Base-by-base conservation (phyloP, 2,329 filamentous ascomycete genomes). In the Colletotrichum godetiae region DNA sequence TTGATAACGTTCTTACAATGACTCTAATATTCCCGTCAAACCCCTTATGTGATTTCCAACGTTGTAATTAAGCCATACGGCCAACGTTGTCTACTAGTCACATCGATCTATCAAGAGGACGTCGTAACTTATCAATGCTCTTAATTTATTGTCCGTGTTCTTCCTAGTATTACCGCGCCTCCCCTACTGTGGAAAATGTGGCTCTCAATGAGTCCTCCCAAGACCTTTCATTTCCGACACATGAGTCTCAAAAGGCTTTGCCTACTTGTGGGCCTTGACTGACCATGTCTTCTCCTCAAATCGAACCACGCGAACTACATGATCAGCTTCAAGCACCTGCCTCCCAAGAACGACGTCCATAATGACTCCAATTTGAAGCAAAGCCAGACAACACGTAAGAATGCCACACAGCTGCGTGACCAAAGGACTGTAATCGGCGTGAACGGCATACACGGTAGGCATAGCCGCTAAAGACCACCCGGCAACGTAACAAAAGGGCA, bases 391-490 rank as follows among this genome's bases (percentile, higher is more conserved):
- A 35, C 67, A 65, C 2, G 67, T 69, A 19, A 49, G 4, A 1
- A 59, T 5, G 7, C 67, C 67, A 3, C 37, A 69, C 10, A 33
- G 1, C 60, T 68, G 67, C 0, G 60, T 69, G n/a, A 58, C 29
- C 0, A 52, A n/a, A 0, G 60, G 53, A 0, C 22, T 37, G 19
- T 65, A 53, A 0, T 65, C 52, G 0, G 60, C 29, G n/a, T 69
- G 60, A 0, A 69, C 31, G 2, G 60, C 67, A 5, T 69, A 69
- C 3, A 65, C 42, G 0, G 67, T 69, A 19, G 67, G 67, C 37
- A 65, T 42, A 19, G 59, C 67, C 11, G 60, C 37, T 0, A 69
- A 53, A 3, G 42, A 31, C 22, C 31, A 49, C n/a, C 58, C 33
- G 0, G 58, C 60, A 27, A 64, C 24, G 2, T 65, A 69, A 53